phyloP scores from a whole-genome alignment of 2,329 filamentous ascomycete species.

The Trichoderma aggressivum region DNA sequence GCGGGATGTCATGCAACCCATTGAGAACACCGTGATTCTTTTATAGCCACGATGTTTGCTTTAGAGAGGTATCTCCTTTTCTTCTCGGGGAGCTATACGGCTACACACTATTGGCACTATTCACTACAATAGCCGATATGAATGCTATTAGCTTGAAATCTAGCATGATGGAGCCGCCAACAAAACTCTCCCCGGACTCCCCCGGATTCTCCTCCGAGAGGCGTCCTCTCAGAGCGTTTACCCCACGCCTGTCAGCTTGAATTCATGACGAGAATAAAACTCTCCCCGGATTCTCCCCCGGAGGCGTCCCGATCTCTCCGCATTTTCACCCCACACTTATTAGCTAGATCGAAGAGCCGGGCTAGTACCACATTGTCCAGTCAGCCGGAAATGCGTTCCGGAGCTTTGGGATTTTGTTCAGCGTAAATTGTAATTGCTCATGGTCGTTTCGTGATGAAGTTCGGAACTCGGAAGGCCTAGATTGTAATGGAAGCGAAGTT shows the following conservation, averaged over 20 bases:
- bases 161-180: neutral
- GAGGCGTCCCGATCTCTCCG: neutral
- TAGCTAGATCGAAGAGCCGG: neutral
- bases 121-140: neutral
- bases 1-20: neutral
- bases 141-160: neutral
- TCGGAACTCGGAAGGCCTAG: neutral
- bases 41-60: neutral
- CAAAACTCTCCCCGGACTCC: constrained; percentile 7
- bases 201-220: constrained; percentile 3
- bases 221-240: neutral
- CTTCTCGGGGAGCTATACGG: constrained; percentile 6
- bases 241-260: neutral
- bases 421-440: neutral
- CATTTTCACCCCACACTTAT: neutral
- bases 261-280: neutral
- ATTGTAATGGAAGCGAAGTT: neutral
- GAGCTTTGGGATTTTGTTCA: neutral
- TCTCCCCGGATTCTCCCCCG: neutral
- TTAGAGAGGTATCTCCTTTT: neutral
- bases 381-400: neutral
- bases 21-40: neutral
- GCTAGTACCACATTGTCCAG: neutral
- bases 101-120: neutral
- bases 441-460: neutral